phyloP scores from a whole-genome alignment of 257 asterid genomes.

The Mentha longifolia region DNA sequence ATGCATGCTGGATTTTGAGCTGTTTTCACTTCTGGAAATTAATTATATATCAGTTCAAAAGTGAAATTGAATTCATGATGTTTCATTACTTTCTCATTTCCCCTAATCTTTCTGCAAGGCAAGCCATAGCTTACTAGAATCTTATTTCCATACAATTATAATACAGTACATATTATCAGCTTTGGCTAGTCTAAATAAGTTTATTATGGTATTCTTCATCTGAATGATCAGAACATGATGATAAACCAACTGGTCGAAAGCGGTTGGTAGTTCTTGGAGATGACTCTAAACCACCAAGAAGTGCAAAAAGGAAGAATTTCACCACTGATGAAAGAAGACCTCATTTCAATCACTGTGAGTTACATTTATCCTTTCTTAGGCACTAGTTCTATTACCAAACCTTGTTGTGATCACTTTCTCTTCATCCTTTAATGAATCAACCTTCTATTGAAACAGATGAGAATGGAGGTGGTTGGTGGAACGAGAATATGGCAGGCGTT shows the following conservation, averaged over 20 bases:
- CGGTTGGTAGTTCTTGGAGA: constrained; percentile 76
- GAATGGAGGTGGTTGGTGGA: constrained; percentile 95
- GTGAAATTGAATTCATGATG: background rate
- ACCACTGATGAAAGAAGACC: constrained; percentile 43
- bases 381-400: constrained; percentile 3
- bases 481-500: constrained; percentile 79
- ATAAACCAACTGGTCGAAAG: constrained; percentile 45
- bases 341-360: constrained; percentile 76
- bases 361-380: background rate
- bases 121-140: no score
- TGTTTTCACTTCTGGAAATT: no score
- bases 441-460: constrained; percentile 55
- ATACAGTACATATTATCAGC: no score
- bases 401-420: background rate
- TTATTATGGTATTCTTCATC: background rate
- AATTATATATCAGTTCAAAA: background rate
- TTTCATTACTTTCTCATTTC: background rate
- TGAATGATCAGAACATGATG: constrained; percentile 39
- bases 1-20: no score
- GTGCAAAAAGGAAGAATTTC: constrained; percentile 40
- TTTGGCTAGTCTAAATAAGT: no score
- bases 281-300: constrained; percentile 46
- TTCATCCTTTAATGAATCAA: background rate
- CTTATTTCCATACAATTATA: no score
- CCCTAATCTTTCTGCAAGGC: no score